Evolutionary conservation across 192 early-diverging fungal genomes (phyloP).

Genomic region (Podila epigama): DNA sequence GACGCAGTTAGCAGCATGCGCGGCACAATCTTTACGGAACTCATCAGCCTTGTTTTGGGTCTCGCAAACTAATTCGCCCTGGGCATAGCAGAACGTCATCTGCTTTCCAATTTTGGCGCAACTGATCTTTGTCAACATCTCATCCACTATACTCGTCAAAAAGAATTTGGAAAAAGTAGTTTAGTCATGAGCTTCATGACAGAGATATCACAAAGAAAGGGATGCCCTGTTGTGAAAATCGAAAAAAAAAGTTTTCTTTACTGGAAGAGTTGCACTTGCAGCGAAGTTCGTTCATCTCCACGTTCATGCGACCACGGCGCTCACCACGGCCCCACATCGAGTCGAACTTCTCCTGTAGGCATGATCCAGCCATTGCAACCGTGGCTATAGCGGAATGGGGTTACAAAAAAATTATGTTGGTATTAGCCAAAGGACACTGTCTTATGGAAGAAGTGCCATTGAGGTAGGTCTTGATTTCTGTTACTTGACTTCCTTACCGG

Average conservation of each 20-base stretch:
- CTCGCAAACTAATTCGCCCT: neutral
- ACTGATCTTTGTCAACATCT: conserved; percentile 2
- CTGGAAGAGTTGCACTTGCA: conserved; percentile 1
- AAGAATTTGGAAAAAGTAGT: neutral
- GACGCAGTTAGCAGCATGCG: neutral
- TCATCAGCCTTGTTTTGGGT: neutral
- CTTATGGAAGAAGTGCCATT: neutral
- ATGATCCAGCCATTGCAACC: neutral
- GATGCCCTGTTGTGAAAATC: neutral
- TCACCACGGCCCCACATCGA: neutral
- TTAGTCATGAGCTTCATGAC: neutral
- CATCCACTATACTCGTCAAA: neutral
- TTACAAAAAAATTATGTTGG: neutral
- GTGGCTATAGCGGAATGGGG: neutral
- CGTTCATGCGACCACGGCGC: neutral
- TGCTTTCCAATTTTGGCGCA: conserved; percentile 1
- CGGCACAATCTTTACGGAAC: neutral
- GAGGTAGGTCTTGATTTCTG: neutral
- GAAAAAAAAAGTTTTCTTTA: neutral
- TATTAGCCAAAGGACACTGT: neutral
- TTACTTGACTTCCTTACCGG: too few species aligned
- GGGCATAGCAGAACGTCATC: neutral
- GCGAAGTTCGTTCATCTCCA: neutral
- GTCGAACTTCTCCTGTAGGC: neutral
- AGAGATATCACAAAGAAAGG: neutral